A percentile compares a stretch with the other conserved stretches of the same genome.
Conservation (phyloP, 1,284 basidiomycete species). For the Ganoderma lucidum region DNA sequence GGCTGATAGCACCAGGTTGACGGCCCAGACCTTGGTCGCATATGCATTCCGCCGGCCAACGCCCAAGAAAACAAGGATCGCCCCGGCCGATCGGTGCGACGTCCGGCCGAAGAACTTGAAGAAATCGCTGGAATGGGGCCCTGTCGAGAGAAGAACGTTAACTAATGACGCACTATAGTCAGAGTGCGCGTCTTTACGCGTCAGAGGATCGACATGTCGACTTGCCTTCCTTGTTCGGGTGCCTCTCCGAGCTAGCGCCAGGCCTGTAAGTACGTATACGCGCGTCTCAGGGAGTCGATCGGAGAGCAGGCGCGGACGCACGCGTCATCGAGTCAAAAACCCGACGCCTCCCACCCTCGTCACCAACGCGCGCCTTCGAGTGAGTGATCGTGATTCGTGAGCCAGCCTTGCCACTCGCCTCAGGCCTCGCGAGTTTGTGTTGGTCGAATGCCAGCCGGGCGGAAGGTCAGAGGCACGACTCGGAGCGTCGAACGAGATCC, state of each 20-base stretch:
- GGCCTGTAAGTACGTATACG: too few relatives aligned
- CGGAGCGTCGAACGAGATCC: not conserved
- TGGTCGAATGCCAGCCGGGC: not conserved
- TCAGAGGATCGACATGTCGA: not conserved
- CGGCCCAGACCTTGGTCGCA: not conserved
- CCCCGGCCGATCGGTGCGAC: not conserved
- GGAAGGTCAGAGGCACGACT: not conserved
- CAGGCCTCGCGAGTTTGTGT: not conserved
- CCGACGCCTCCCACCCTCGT: not conserved
- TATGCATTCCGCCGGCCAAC: not conserved
- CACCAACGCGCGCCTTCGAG: not conserved
- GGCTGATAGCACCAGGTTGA: too few relatives aligned
- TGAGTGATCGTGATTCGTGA: too few relatives aligned
- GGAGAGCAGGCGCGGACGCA: not conserved
- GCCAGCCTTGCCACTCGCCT: too few relatives aligned
- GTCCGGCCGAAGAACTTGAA: not conserved
- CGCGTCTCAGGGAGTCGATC: not conserved
- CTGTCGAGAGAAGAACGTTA: not conserved
- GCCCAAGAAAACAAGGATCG: not conserved
- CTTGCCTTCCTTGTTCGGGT: not conserved
- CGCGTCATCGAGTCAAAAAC: not conserved
- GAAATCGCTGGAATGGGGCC: not conserved
- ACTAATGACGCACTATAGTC: too few relatives aligned
- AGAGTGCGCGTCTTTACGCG: not conserved
- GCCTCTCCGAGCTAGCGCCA: not conserved